Conservation (phyloP, 805 yeast genomes). For the Pichia kluyveri region DNA sequence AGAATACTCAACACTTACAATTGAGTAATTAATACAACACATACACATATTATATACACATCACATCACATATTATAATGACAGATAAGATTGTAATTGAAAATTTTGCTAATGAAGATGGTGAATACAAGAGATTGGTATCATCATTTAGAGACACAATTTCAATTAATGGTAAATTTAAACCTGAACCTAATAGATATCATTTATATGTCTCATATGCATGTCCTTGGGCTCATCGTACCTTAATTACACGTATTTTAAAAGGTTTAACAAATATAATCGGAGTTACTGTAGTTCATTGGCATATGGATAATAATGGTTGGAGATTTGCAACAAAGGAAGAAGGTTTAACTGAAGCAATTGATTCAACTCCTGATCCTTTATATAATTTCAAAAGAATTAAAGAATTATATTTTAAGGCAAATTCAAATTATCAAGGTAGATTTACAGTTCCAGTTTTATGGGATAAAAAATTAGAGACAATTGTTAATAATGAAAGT, state of each 20-base stretch:
- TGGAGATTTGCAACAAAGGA: slow-evolving; percentile 65
- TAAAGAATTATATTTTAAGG: slow-evolving; percentile 65
- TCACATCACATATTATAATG: neutral
- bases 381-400: slow-evolving; percentile 51
- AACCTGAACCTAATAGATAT: slow-evolving; percentile 75
- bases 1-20: too few species aligned
- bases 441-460: slow-evolving; percentile 88
- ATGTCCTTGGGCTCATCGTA: slow-evolving; percentile 96
- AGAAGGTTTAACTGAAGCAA: slow-evolving; percentile 28
- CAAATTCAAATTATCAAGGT: slow-evolving; percentile 67
- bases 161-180: slow-evolving; percentile 46
- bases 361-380: slow-evolving; percentile 47
- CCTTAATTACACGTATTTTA: slow-evolving; percentile 60
- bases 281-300: slow-evolving; percentile 74
- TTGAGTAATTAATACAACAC: too few species aligned
- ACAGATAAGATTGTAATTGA: slow-evolving; percentile 29
- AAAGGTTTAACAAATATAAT: slow-evolving; percentile 64
- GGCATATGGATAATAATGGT: slow-evolving; percentile 81
- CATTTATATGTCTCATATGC: slow-evolving; percentile 82
- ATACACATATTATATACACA: too few species aligned
- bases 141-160: slow-evolving; percentile 56
- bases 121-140: slow-evolving; percentile 45
- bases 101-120: slow-evolving; percentile 42
- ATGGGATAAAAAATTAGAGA: slow-evolving; percentile 77
- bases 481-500: slow-evolving; percentile 89